Evolutionary conservation across 1,139 yeast species (phyloP), one percentile per base, ranked within the genome.

Genomic region (Pichia sp.): DNA sequence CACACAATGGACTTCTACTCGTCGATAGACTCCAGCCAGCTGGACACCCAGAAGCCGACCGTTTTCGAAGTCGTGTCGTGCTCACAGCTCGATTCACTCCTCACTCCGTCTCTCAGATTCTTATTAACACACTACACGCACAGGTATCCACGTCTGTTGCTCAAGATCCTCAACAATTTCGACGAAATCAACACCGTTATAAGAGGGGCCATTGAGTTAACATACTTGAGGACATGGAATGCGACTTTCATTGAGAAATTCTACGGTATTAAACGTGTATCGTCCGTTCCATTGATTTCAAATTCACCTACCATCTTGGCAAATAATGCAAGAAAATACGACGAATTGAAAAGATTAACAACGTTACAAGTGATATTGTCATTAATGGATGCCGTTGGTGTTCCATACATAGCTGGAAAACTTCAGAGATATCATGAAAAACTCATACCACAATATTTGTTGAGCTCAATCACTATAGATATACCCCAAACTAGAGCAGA

Each of bases 181-280:
- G 97, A 91, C 62, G 96, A 88, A 67, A 58, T 89, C 32, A 85
- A 85, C 57, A 66, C 85, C 11, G 54, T 78, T 2, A 55, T 84
- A 4, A 70, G 93, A 62, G 81, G 87, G 0, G 55, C 76, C n/a
- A 71, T 91, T 1, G 97, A 93, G 65, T 83, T 83, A 73, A 76
- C 78, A 56, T 88, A 85, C 58, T 65, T 91, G 44, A 76, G 71
- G 46, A 73, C 75, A 47, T 87, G 95, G 89, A 91, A 87, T 59
- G 82, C 96, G 0, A 80, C 94, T 2, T 89, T 93, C 58, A 88
- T 96, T 0, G 98, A 91, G 63, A 87, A 87, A 63, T 93, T 91
- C 62, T 91, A 93, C 61, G 98, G 97, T 2, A 68, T 93, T 56
- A 89, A 90, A 62, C 69, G 96, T 45, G 80, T 80, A 19, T 68